Evolutionary conservation across 305 asterid genomes (phyloP).

Genomic region (Ruellia speciosa): DNA sequence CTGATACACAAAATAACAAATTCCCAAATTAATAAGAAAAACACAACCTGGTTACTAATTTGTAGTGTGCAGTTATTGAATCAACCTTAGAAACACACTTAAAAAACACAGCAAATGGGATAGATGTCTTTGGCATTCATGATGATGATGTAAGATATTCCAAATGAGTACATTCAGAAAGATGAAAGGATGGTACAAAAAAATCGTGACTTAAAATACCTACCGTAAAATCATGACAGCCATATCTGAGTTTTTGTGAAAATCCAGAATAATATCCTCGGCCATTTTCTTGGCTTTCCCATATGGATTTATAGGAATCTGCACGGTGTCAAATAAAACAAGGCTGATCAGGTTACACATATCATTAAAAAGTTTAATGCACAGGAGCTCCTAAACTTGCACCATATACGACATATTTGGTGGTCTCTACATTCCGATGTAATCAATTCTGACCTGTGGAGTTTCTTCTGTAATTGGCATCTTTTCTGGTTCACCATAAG

Average conservation of each 20-base stretch:
- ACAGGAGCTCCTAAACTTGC: not conserved
- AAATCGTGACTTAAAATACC: not conserved
- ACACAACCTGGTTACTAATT: too few species aligned
- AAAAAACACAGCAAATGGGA: too few species aligned
- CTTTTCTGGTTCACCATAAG: constrained; percentile 87
- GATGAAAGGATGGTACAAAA: not conserved
- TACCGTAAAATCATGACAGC: constrained; percentile 92
- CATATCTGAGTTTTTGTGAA: constrained; percentile 78
- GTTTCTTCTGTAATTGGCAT: constrained; percentile 96
- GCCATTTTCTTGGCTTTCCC: constrained; percentile 99
- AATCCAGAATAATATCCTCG: constrained; percentile 88
- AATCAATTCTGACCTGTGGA: constrained; percentile 49
- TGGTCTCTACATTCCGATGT: not conserved
- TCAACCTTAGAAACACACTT: too few species aligned
- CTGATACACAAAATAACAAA: constrained; percentile 29
- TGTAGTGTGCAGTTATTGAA: too few species aligned
- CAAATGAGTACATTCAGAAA: too few species aligned
- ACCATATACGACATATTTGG: not conserved
- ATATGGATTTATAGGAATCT: constrained; percentile 90
- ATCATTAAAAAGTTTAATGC: not conserved
- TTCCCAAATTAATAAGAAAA: not conserved
- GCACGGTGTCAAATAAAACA: constrained; percentile 22
- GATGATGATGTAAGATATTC: not conserved
- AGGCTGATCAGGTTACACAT: constrained; percentile 16
- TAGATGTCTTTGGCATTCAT: not conserved